Base-by-base conservation (phyloP, 2,329 filamentous ascomycete genomes). In the Colletotrichum musae region DNA sequence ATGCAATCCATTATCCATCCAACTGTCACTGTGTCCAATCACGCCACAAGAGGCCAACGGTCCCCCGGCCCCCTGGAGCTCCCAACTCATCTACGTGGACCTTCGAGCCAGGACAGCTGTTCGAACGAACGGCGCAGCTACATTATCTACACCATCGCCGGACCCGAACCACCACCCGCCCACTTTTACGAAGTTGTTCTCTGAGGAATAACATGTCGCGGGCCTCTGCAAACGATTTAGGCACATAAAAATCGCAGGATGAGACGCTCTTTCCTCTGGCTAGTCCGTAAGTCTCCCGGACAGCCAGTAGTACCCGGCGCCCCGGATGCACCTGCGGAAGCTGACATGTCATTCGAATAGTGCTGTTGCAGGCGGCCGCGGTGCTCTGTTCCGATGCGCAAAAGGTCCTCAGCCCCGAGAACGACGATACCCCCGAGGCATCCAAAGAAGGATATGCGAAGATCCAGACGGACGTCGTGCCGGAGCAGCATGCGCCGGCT, bases 281-380 rank as follows among this genome's bases (percentile, higher is more conserved):
- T 84, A 70, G 77, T 83, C 75, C 79, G 84, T 86, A 80, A 78
- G 82, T 76, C 13, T 18, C 13, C 21, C 36, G 21, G 24, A 15
- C 21, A 9, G 39, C 24, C 54, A 4, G 7, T 10, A 2, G 7
- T 36, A 36, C 10, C 66, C 28, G 41, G 56, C 58, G 45, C 10
- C 43, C 50, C n/a, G 50, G 26, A 56, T 39, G 57, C 18, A 48
- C 47, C 45, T 70, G 39, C 26, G 45, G 41, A 52, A 63, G 58
- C 59, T 64, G 51, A 67, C 59, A 58, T 71, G 62, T 48, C 51
- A 12, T 21, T 21, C 43, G 51, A 71, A 69, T 73, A 86, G 84
- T 86, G 81, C 84, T 86, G 61, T 79, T 82, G 82, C 84, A 86
- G 83, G 79, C 76, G 54, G 75, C 77, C 59, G 75, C 76, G 59